Base-by-base conservation (phyloP, 192 early-diverging fungal genomes). In the Umbelopsis sp. region DNA sequence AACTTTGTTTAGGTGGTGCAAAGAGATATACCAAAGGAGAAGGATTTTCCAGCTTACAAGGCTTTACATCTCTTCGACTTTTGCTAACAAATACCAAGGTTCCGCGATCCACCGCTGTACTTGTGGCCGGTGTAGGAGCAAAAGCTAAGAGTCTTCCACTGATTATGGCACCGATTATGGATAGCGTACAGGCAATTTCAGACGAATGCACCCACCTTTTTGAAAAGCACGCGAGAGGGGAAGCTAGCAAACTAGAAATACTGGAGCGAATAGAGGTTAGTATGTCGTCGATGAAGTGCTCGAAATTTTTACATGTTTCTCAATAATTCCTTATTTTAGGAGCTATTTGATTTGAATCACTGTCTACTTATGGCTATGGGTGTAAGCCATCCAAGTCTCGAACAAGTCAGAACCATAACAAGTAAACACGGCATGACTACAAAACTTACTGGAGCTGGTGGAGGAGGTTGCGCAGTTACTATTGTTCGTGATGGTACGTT, bases 391-490 rank as follows among this genome's bases (percentile, higher is more conserved):
- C 86, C 90, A 33, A 73, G 85, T 33, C 76, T 98, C 3, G 98
- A 99, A 61, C 89, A 77, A 33, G 82, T 99, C 18, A 77, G 91
- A 8, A 78, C 76, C 13, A 90, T 93, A 18, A 88, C 93, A 0
- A 75, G 79, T 1, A 30, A 71, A n/a, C 74, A 84, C 46, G 85
- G 83, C 0, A 77, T 98, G 71, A 83, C 85, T 35, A 86, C 94
- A 20, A 99, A 99, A 80, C 79, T 99, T 35, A 99, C 98, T 4
- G 98, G 98, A 35, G 95, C 95, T 25, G 97, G 98, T 30, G 98
- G 98, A 47, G 98, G 98, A 66, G 98, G 98, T 13, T 99, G 97
- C 77, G 92, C 93, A 21, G 73, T 99, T 53, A 94, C 93, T 0
- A 79, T 93, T 55, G 73, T 95, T 21, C 85, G 88, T 18, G 78